These are phyloP conservation scores for Zopfochytrium polystomum DNA, from an alignment of 371 early-diverging fungal genomes.

Conservation along the genomic window DNA sequence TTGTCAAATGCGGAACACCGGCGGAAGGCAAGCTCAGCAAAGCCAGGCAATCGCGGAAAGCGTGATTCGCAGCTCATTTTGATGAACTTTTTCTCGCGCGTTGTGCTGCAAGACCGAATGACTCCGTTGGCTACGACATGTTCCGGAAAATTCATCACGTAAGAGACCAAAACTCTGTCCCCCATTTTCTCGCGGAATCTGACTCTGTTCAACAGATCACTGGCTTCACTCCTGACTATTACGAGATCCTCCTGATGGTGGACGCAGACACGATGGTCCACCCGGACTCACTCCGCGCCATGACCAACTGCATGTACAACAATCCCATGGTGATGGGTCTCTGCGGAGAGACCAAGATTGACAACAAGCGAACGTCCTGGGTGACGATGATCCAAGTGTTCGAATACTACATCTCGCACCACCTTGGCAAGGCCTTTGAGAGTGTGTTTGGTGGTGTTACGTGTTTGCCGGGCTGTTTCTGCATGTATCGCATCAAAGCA, in stretches of 20 bases:
- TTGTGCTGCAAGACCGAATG: conserved; percentile 91
- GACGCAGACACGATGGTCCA: conserved; percentile 90
- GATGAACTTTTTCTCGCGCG: conserved; percentile 92
- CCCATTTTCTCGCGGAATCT: neutral
- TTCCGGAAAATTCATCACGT: conserved; percentile 70
- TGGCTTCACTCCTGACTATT: conserved; percentile 73
- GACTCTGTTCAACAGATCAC: conserved; percentile 22
- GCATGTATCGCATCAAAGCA: conserved; percentile 68
- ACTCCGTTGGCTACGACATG: conserved; percentile 91
- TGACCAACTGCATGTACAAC: conserved; percentile 62
- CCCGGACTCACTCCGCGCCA: conserved; percentile 58
- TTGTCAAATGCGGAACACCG: conserved; percentile 89
- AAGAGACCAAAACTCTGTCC: neutral
- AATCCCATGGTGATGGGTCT: conserved; percentile 70
- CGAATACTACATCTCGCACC: conserved; percentile 96
- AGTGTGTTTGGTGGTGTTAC: conserved; percentile 96
- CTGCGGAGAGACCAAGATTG: conserved; percentile 69
- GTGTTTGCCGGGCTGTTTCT: conserved; percentile 96
- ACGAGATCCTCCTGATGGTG: conserved; percentile 91
- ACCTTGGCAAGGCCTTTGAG: conserved; percentile 93
- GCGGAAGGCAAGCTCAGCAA: conserved; percentile 55
- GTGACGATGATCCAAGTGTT: conserved; percentile 74
- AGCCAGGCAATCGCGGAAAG: conserved; percentile 96
- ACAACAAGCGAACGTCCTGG: conserved; percentile 68
- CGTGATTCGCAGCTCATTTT: conserved; percentile 98